Evolutionary conservation across 1,284 basidiomycete species (phyloP), one percentile per base, ranked within the genome.

Genomic region (Ustilago crameri): DNA sequence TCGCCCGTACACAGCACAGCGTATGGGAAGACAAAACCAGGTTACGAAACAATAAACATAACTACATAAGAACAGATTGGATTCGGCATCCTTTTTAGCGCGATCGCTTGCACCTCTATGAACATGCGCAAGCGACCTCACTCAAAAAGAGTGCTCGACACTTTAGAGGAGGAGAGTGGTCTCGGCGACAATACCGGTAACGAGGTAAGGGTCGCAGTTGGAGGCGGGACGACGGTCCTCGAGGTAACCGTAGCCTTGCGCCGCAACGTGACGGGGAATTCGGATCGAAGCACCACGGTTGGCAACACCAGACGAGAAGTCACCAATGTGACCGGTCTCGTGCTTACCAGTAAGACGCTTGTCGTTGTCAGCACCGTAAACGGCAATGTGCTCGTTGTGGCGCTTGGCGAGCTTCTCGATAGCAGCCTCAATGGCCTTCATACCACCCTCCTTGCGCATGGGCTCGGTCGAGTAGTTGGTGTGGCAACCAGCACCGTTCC

Each of bases 401-500:
- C 85, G 79, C 79, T 85, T 84, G 69, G 77, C 62, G 57, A 86
- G 80, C 78, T 85, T 85, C 81, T 85, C 91, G 83, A 98, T 97
- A 59, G 94, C 95, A 63, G 89, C 90, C 83, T 98, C 92, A 84
- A 98, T 98, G 76, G 86, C 85, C 87, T 95, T 92, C 87, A 95
- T 93, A 82, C 96, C 96, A 73, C 76, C 70, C 51, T 71, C 60
- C 50, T 76, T 71, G 55, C 80, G 68, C 74, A 81, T 81, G 23
- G 57, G 54, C 45, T 66, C 61, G 50, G 76, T 80, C 47, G 77
- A 81, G 76, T 75, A 84, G 78, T 85, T 85, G 80, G 85, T 85
- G 82, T 85, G 85, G 77, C 91, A 93, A 66, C 96, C 96, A 70
- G 96, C 96, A 84, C 96, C 96, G 86, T 99, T 99, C 96, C 96